Evolutionary conservation across 2,329 filamentous ascomycete species (phyloP).

Genomic region (Fusarium abutilonis): DNA sequence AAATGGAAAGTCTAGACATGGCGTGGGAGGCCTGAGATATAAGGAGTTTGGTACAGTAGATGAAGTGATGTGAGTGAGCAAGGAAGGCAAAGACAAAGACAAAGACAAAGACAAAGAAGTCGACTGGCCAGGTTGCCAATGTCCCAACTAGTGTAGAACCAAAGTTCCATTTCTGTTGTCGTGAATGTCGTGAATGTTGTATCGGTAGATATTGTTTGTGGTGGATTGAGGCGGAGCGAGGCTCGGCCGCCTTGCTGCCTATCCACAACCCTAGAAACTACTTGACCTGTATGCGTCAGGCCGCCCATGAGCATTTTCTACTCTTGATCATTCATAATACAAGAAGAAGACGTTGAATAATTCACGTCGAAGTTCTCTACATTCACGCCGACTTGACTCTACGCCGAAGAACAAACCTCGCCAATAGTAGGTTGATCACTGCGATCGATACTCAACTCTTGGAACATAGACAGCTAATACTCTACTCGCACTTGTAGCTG

Average conservation of each 20-base stretch:
- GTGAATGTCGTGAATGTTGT: slow-evolving; percentile 5
- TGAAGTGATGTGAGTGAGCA: slow-evolving; percentile 21
- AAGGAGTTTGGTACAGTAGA: slow-evolving; percentile 38
- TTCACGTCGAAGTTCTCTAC: slow-evolving; percentile 5
- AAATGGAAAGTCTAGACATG: slow-evolving; percentile 22
- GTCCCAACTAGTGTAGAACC: not conserved
- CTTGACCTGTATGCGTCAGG: slow-evolving; percentile 15
- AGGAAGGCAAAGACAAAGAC: not conserved
- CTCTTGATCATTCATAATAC: slow-evolving; percentile 6
- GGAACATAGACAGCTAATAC: not conserved
- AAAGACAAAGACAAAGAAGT: not conserved
- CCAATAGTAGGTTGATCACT: not conserved
- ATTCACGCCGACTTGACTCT: not conserved
- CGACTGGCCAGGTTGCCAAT: not conserved
- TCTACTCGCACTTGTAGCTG: not conserved
- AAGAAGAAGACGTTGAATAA: slow-evolving; percentile 6
- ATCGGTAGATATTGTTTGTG: slow-evolving; percentile 1
- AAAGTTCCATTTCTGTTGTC: slow-evolving; percentile 27
- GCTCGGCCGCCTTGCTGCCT: slow-evolving; percentile 38
- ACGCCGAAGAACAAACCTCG: slow-evolving; percentile 6
- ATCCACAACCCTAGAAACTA: slow-evolving; percentile 29
- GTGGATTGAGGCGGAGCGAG: slow-evolving; percentile 27
- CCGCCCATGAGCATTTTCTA: slow-evolving; percentile 7
- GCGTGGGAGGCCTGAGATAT: slow-evolving; percentile 24
- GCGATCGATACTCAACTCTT: too few relatives aligned